Base-by-base conservation (phyloP, 306 rosid genomes). In the Prunus mume region DNA sequence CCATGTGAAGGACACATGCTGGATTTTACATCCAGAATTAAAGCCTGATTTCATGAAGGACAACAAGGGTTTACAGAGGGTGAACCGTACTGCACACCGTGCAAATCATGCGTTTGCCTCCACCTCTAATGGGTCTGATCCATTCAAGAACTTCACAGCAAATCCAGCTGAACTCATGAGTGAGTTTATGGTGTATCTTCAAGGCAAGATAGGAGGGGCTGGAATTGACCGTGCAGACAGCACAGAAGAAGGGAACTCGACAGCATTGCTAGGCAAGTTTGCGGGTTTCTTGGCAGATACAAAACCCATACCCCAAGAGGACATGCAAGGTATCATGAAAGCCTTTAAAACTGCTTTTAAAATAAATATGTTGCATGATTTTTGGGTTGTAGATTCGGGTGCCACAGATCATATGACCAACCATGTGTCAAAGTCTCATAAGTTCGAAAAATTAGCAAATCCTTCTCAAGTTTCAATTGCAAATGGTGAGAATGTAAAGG, bases 301-400 rank as follows among this genome's bases (percentile, higher is more conserved):
- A 0, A 0, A 51, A 51, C 20, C 0, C 1, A 6, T 51, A 51
- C 56, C 20, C 1, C 3, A 51, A 5, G 0, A 51, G 0, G 38
- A 32, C 38, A 32, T 4, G 38, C 38, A 32, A 32, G 38, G 38
- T 32, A 3, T 32, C 38, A 32, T 32, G 38, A 32, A 32, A 0
- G 38, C 38, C 0, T 32, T 32, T 0, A 32, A 32, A 32, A 32
- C 38, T 32, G 38, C 38, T 32, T 6, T 32, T 32, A 32, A 32
- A 0, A 0, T 32, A 32, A 32, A 30, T 30, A 30, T 30, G 34
- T 30, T 30, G 34, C 34, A 30, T 30, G 34, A 30, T 30, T 4
- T 30, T 30, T 30, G 34, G 34, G 34, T 30, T 0, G 34, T 30
- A 30, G 34, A 30, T 30, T 30, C 34, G 1, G 6, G 34, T 30